phyloP scores from a whole-genome alignment of 1,139 yeast genomes.

The Lizanozyma gosingica region DNA sequence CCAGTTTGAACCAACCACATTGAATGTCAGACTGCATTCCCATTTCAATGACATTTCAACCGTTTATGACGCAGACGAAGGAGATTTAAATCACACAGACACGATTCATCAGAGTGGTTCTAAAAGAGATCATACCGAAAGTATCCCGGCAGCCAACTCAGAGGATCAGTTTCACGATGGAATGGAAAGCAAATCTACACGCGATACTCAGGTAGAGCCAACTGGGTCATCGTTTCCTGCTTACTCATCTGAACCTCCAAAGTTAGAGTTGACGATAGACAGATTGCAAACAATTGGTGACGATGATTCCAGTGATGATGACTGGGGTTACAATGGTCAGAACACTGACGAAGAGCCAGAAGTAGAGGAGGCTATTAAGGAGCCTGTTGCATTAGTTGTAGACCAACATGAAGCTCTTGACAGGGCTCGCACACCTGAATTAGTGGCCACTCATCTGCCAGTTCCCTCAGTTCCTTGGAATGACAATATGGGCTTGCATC shows the following conservation, averaged over 20 bases:
- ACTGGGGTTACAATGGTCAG: constrained; percentile 22
- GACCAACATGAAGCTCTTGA: not conserved
- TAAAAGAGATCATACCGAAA: not conserved
- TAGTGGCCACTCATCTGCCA: not conserved
- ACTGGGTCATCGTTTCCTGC: too few relatives aligned
- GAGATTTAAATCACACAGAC: not conserved
- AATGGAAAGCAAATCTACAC: too few relatives aligned
- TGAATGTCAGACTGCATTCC: constrained; percentile 12
- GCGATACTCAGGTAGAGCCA: too few relatives aligned
- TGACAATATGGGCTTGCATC: not conserved
- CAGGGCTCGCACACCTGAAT: not conserved
- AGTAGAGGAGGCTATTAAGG: not conserved
- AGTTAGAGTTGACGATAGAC: not conserved
- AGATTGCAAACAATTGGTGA: constrained; percentile 4
- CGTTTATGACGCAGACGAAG: not conserved
- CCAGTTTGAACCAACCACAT: constrained; percentile 24
- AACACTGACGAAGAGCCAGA: constrained; percentile 11
- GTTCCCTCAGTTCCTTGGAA: not conserved
- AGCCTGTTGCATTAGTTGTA: not conserved
- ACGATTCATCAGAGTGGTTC: not conserved
- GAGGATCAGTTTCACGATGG: not conserved
- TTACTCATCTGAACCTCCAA: not conserved
- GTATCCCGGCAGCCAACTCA: not conserved
- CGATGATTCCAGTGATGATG: constrained; percentile 12
- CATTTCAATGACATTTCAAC: not conserved